These are phyloP conservation scores for Coprinellus micaceus DNA, from an alignment of 768 basidiomycete genomes.

Conservation along the genomic window DNA sequence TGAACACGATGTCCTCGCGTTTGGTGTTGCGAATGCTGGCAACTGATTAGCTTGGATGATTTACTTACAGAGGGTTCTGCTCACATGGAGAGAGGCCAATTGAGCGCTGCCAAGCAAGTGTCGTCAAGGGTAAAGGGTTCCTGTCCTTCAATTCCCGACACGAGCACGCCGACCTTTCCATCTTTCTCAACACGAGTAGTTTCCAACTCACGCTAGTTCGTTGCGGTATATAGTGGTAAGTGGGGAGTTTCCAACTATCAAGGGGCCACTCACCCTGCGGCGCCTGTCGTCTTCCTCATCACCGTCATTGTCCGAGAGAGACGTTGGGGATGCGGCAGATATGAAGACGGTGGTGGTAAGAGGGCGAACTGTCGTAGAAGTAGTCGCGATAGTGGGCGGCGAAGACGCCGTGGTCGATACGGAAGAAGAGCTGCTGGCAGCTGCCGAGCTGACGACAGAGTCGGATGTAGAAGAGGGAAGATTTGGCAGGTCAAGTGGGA, in stretches of 20 bases:
- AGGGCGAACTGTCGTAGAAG: not conserved
- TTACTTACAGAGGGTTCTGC: conserved; percentile 20
- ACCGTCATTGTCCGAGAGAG: conserved; percentile 10
- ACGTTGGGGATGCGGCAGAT: conserved; percentile 3
- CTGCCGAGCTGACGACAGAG: too few relatives aligned
- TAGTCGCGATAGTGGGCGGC: not conserved
- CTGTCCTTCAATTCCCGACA: conserved; percentile 24
- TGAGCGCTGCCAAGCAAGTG: conserved; percentile 57
- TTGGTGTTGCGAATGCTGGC: conserved; percentile 65
- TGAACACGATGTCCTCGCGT: conserved; percentile 75
- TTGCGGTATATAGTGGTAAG: not conserved
- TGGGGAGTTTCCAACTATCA: not conserved
- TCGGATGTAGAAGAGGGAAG: not conserved
- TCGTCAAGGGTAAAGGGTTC: conserved; percentile 35
- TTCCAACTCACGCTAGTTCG: not conserved
- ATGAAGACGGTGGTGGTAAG: conserved; percentile 13
- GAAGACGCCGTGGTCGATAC: conserved; percentile 5
- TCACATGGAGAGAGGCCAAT: conserved; percentile 69
- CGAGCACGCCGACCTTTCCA: not conserved
- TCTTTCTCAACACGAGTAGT: conserved; percentile 1
- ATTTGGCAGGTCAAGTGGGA: not conserved
- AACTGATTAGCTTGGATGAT: not conserved
- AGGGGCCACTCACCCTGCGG: conserved; percentile 1
- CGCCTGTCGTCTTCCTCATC: conserved; percentile 6
- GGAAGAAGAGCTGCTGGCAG: too few relatives aligned